Evolutionary conservation across 768 basidiomycete species (phyloP).

Genomic region (Pulveroboletus sp.): DNA sequence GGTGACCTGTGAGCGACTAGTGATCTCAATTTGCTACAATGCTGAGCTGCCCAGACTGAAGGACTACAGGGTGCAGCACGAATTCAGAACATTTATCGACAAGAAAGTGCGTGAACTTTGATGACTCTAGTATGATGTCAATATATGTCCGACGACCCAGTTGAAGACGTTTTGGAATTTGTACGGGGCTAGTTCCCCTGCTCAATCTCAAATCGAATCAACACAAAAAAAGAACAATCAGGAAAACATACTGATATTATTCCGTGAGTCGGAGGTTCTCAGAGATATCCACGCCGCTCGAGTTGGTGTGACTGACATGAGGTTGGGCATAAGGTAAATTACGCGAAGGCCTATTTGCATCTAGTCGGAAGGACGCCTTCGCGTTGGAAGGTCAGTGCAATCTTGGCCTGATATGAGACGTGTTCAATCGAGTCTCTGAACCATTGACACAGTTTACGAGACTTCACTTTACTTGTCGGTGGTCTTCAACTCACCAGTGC

Average conservation of each 20-base stretch:
- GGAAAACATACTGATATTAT: slow-evolving; percentile 68
- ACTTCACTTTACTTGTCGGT: slow-evolving; percentile 64
- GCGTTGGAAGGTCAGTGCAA: slow-evolving; percentile 63
- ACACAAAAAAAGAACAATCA: slow-evolving; percentile 46
- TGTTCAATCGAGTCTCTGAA: not conserved
- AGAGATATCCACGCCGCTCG: not conserved
- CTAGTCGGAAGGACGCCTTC: slow-evolving; percentile 56
- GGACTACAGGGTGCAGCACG: slow-evolving; percentile 53
- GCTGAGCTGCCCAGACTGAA: slow-evolving; percentile 51
- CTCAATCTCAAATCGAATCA: slow-evolving; percentile 12
- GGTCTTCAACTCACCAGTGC: slow-evolving; percentile 56
- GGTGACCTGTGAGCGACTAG: slow-evolving; percentile 64
- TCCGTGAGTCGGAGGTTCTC: slow-evolving; percentile 52
- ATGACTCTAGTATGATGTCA: not conserved
- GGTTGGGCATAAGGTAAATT: too few species aligned
- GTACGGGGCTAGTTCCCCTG: slow-evolving; percentile 27
- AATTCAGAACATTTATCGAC: slow-evolving; percentile 62
- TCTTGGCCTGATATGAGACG: not conserved
- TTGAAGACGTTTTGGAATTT: slow-evolving; percentile 45
- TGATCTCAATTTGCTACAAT: slow-evolving; percentile 25
- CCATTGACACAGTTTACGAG: slow-evolving; percentile 54
- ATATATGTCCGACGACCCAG: slow-evolving; percentile 29
- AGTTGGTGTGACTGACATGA: not conserved
- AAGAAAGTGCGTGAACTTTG: slow-evolving; percentile 48
- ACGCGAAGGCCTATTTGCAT: slow-evolving; percentile 66